phyloP scores from a whole-genome alignment of 805 yeast genomes.

The Lipomyces mesembrius region DNA sequence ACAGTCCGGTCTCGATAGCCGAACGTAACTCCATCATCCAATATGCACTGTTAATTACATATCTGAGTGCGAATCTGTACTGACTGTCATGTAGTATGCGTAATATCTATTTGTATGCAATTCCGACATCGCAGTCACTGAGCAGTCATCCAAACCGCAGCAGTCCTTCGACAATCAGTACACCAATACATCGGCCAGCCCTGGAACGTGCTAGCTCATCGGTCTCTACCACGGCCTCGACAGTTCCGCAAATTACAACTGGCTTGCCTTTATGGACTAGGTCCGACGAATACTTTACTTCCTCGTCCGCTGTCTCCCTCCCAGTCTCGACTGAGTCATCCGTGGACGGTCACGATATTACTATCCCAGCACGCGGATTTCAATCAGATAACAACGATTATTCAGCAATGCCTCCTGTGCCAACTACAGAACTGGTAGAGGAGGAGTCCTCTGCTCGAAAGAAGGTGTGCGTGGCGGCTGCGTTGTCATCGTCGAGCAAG shows the following conservation, averaged over 20 bases:
- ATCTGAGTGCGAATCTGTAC: not conserved
- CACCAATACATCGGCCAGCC: slow-evolving; percentile 15
- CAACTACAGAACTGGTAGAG: slow-evolving; percentile 9
- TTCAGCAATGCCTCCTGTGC: slow-evolving; percentile 19
- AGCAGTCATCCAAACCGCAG: slow-evolving; percentile 1
- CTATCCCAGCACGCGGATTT: not conserved
- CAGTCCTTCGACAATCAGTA: not conserved
- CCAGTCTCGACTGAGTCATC: not conserved
- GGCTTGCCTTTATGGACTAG: slow-evolving; percentile 18
- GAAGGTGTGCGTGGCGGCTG: not conserved
- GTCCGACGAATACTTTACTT: slow-evolving; percentile 8
- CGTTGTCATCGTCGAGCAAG: not conserved
- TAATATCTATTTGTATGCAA: slow-evolving; percentile 2
- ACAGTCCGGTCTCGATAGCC: not conserved
- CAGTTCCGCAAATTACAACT: slow-evolving; percentile 15
- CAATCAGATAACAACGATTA: not conserved
- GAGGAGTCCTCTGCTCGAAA: slow-evolving; percentile 1
- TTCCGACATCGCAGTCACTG: slow-evolving; percentile 1
- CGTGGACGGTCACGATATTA: not conserved
- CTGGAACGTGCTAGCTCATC: slow-evolving; percentile 25
- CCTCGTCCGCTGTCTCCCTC: not conserved
- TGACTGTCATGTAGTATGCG: slow-evolving; percentile 1
- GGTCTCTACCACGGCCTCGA: slow-evolving; percentile 8
- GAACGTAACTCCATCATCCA: not conserved
- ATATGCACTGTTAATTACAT: not conserved